A percentile compares a stretch with the other conserved stretches of the same genome.
phyloP scores from a whole-genome alignment of 345 rosid genomes.

The Syzygium grande region DNA sequence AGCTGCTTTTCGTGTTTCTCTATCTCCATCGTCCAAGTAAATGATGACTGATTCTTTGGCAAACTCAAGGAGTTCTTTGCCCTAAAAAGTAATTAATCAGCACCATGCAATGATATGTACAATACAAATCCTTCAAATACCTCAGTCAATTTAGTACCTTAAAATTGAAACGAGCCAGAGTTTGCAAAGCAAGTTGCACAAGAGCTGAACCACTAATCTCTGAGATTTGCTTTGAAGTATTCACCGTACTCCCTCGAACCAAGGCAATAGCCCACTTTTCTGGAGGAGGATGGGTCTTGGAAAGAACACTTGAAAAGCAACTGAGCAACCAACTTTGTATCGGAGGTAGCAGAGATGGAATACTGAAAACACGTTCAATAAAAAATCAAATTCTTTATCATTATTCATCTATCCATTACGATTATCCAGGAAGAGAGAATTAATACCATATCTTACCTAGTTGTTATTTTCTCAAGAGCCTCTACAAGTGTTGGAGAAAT shows the following conservation, averaged over 20 bases:
- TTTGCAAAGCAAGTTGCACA: constrained; percentile 94
- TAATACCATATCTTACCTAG: constrained; percentile 34
- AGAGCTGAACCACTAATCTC: constrained; percentile 60
- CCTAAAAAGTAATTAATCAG: constrained; percentile 7
- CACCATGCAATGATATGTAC: neutral
- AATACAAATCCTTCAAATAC: neutral
- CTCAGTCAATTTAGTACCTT: constrained; percentile 39
- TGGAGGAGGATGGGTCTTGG: constrained; percentile 61
- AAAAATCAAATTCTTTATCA: neutral
- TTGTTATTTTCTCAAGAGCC: constrained; percentile 78
- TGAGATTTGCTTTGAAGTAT: constrained; percentile 45
- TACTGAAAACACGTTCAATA: constrained; percentile 39
- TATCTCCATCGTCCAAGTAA: constrained; percentile 94
- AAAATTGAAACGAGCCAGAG: constrained; percentile 89
- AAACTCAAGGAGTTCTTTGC: constrained; percentile 79
- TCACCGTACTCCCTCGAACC: constrained; percentile 46
- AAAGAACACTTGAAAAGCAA: constrained; percentile 75
- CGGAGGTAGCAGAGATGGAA: constrained; percentile 81
- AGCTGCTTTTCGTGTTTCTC: constrained; percentile 80
- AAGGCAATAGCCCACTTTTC: constrained; percentile 44
- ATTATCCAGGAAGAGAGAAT: neutral
- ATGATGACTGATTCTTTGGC: constrained; percentile 78
- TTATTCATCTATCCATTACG: neutral
- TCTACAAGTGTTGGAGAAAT: constrained; percentile 81
- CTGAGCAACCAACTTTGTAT: constrained; percentile 83